A percentile compares a stretch with the other conserved stretches of the same genome.
Conservation (phyloP, 306 rosid species). For the Corylus heterophylla region DNA sequence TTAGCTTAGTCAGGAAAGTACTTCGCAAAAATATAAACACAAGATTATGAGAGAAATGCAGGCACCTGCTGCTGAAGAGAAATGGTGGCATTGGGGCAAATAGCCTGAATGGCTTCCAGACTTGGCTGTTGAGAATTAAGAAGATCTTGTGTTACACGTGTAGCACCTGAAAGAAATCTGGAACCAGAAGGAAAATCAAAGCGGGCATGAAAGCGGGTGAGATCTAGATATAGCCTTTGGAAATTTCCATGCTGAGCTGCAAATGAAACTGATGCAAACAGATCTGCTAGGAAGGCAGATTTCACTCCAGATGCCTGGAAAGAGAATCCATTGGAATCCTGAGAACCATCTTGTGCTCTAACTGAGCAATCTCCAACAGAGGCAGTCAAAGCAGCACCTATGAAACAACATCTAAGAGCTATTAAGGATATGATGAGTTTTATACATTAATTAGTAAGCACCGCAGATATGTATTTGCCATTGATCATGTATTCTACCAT, state of each 20-base stretch:
- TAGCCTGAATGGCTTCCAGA: slow-evolving; percentile 58
- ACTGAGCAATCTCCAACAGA: slow-evolving; percentile 54
- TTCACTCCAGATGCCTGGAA: slow-evolving; percentile 50
- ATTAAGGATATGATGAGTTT: slow-evolving; percentile 16
- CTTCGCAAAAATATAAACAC: slow-evolving; percentile 2
- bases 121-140: slow-evolving; percentile 61
- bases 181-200: slow-evolving; percentile 78
- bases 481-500: neutral
- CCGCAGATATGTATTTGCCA: neutral
- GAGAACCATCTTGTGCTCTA: slow-evolving; percentile 44
- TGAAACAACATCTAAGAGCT: slow-evolving; percentile 18
- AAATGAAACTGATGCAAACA: slow-evolving; percentile 65
- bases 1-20: slow-evolving; percentile 6
- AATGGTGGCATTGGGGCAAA: slow-evolving; percentile 64
- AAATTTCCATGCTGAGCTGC: slow-evolving; percentile 85
- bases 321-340: slow-evolving; percentile 45
- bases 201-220: slow-evolving; percentile 71
- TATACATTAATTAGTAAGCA: neutral
- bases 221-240: slow-evolving; percentile 72
- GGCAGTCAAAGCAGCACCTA: slow-evolving; percentile 70
- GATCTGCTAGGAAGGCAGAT: slow-evolving; percentile 63
- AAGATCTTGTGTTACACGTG: slow-evolving; percentile 58
- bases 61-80: slow-evolving; percentile 96
- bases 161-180: slow-evolving; percentile 71
- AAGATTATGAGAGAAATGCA: slow-evolving; percentile 25